A percentile compares a stretch with the other conserved stretches of the same genome.
Conservation (phyloP, 352 stramenopile genomes). For the Plasmopara muralis region DNA sequence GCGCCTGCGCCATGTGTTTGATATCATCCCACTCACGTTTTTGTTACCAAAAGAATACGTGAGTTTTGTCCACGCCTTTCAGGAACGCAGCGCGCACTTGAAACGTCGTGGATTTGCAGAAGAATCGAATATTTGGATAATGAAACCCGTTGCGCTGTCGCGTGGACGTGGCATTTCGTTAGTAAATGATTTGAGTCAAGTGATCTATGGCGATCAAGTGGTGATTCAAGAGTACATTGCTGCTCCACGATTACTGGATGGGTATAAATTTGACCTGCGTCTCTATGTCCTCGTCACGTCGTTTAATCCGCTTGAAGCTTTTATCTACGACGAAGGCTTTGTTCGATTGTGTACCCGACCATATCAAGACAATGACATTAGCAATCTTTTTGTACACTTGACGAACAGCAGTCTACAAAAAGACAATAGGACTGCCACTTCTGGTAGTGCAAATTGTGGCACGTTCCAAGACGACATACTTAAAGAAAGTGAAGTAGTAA, state of each 20-base stretch:
- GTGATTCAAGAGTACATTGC: slow-evolving; percentile 89
- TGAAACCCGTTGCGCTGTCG: slow-evolving; percentile 90
- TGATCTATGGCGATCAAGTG: slow-evolving; percentile 85
- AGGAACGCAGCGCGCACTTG: slow-evolving; percentile 34
- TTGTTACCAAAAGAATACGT: slow-evolving; percentile 91
- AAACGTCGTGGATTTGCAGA: slow-evolving; percentile 1
- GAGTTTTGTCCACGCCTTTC: slow-evolving; percentile 82
- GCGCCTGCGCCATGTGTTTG: slow-evolving; percentile 57
- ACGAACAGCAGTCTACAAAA: slow-evolving; percentile 95
- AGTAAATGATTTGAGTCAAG: slow-evolving; percentile 78
- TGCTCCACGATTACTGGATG: slow-evolving; percentile 81
- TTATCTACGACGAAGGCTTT: slow-evolving; percentile 92
- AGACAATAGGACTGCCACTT: slow-evolving; percentile 51
- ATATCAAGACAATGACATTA: slow-evolving; percentile 70
- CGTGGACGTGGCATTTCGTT: slow-evolving; percentile 90
- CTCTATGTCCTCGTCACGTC: slow-evolving; percentile 93
- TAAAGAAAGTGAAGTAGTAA: not conserved
- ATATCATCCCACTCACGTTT: slow-evolving; percentile 91
- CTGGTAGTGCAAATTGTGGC: slow-evolving; percentile 23
- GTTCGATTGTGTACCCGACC: slow-evolving; percentile 82
- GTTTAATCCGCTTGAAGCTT: slow-evolving; percentile 89
- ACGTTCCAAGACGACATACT: no score
- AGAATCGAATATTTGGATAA: slow-evolving; percentile 90
- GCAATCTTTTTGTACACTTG: slow-evolving; percentile 89
- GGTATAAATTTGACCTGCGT: slow-evolving; percentile 90